Base-by-base conservation (phyloP, 352 stramenopile species). In the Phytophthora sansomeana region DNA sequence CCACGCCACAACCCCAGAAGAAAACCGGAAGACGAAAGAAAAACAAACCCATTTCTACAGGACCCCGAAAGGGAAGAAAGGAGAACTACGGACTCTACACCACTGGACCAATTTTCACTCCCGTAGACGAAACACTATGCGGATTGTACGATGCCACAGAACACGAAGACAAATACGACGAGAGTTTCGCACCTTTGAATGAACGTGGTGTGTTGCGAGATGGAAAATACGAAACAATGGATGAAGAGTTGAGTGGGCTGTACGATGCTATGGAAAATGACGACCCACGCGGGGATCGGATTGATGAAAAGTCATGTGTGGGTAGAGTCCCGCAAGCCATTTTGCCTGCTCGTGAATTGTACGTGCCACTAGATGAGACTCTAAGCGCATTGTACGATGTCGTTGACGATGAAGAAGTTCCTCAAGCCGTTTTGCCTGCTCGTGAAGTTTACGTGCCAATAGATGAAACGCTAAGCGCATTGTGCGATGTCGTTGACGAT, bases 51-150 rank as follows among this genome's bases (percentile, higher is more conserved):
- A 39, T 9, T 1, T 39, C 47, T 24, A 36, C 47, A 17, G 28
- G 39, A 13, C 47, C 47, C 17, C 21, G 47, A 10, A 54, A 54
- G 39, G 47, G 47, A 41, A 36, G 47, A 26, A 54, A 54, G 29
- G 16, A 41, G 9, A 10, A 29, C 28, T 54, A 41, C n/a, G 11
- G 14, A 24, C 29, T 30, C 7, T 8, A 54, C 47, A 28, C 39
- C 16, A n/a, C n/a, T n/a, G n/a, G n/a, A n/a, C n/a, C n/a, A n/a
- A n/a, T n/a, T n/a, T n/a, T n/a, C n/a, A n/a, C n/a, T n/a, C 47
- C 47, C 6, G 39, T 54, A 36, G 47, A 54, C 5, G 47, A 54
- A 9, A 6, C 16, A 0, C 6, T 41, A n/a, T n/a, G 29, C 35
- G 47, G 47, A 39, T 2, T 41, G 24, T 54, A 39, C 10, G 47